A percentile compares a stretch with the other conserved stretches of the same genome.
Conservation (phyloP, 2,329 filamentous ascomycete genomes). For the Microdochium paspali region DNA sequence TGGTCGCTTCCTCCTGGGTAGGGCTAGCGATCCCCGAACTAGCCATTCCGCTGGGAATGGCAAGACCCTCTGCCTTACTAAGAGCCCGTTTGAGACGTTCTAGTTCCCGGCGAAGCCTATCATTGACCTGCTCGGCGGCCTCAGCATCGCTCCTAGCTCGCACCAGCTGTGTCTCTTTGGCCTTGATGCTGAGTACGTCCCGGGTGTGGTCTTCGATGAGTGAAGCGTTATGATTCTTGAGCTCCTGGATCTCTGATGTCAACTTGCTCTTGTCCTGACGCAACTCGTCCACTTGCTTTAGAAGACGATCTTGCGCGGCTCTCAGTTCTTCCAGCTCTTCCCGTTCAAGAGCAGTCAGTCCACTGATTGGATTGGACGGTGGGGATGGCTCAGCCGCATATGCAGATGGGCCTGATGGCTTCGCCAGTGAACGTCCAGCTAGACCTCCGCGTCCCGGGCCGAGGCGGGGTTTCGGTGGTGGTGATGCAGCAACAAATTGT, state of each 20-base stretch:
- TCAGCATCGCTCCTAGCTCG: slow-evolving; percentile 85
- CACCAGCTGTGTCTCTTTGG: slow-evolving; percentile 95
- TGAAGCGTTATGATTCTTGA: slow-evolving; percentile 94
- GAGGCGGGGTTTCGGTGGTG: slow-evolving; percentile 52
- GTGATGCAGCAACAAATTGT: slow-evolving; percentile 31
- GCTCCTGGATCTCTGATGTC: slow-evolving; percentile 79
- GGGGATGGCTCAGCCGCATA: slow-evolving; percentile 41
- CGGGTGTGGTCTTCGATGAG: slow-evolving; percentile 95
- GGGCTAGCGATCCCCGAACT: slow-evolving; percentile 40
- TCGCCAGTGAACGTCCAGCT: slow-evolving; percentile 75
- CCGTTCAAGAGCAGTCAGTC: slow-evolving; percentile 69
- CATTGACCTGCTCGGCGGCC: slow-evolving; percentile 76
- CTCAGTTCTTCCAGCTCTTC: slow-evolving; percentile 90
- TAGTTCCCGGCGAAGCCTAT: slow-evolving; percentile 76
- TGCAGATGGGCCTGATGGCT: slow-evolving; percentile 48
- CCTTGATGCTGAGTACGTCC: slow-evolving; percentile 92
- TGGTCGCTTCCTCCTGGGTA: slow-evolving; percentile 47
- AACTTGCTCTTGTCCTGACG: slow-evolving; percentile 74
- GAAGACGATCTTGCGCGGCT: slow-evolving; percentile 69
- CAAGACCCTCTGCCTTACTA: slow-evolving; percentile 47
- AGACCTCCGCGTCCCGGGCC: slow-evolving; percentile 72
- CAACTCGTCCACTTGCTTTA: slow-evolving; percentile 68
- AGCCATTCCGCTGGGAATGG: slow-evolving; percentile 23
- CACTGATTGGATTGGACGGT: slow-evolving; percentile 49
- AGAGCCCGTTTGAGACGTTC: slow-evolving; percentile 88